Base-by-base conservation (phyloP, 768 basidiomycete genomes). In the Cyclocybe cylindracea region DNA sequence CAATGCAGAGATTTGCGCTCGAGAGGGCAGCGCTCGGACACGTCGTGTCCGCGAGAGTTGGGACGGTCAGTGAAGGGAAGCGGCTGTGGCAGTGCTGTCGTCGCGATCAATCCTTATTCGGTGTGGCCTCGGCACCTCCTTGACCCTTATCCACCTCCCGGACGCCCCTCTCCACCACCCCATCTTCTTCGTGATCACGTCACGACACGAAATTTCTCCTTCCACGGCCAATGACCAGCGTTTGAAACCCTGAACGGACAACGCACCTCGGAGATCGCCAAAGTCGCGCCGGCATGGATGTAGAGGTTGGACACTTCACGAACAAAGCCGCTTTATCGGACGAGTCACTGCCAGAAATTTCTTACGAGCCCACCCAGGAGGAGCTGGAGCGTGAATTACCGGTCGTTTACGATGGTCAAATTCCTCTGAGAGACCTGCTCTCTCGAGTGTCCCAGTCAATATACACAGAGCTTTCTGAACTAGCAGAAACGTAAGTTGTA, bases 381-480 rank as follows among this genome's bases (percentile, higher is more conserved):
- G 75, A 83, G 29, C 77, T 93, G 8, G 86, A 91, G 63, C 71
- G 68, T 46, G 90, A 94, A 57, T 83, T 94, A 5, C 91, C 90
- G 5, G 53, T 78, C 19, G 87, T 91, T 29, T 66, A 76, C 37
- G 85, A 91, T 61, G 90, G 85, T 11, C 90, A 94, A 63, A 75
- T 93, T 10, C 77, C 80, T 0, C 72, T 96, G 7, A 81, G 83
- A 14, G 87, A 91, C 40, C 65, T 94, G 37, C 75, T 94, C 35
- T 89, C 89, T 37, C 80, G 89, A 50, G 79, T 91, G 37, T 78
- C 83, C 59, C 89, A 91, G 63, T 78, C 85, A 37, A 85, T 91
- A 60, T 95, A 91, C 68, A 84, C 88, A 18, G 90, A 94, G 63
- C 71, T 95, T 36, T 83, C 83, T 1, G 92, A 91, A 67, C 72